Conservation (phyloP, 257 asterid genomes). For the Solanum ossicruentum region DNA sequence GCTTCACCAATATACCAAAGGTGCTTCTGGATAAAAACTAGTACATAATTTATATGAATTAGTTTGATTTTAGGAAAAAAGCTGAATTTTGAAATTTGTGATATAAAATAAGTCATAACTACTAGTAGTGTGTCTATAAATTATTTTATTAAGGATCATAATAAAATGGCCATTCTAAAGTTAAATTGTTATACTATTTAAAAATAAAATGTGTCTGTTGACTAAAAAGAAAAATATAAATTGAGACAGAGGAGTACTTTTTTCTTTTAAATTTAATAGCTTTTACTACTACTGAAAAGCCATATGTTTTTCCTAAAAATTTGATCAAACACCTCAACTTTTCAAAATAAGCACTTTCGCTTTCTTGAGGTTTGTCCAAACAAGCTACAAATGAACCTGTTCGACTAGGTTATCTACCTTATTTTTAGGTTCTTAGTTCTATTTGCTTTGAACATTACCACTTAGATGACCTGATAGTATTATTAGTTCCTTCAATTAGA, state of each 20-base stretch:
- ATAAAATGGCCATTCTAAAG: no score
- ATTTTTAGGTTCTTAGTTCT: neutral
- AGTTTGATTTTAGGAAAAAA: no score
- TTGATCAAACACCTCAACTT: neutral
- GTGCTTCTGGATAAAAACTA: rapidly evolving
- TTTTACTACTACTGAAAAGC: neutral
- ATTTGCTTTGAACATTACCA: neutral
- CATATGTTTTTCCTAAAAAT: neutral
- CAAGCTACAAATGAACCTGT: neutral
- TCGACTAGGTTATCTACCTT: neutral
- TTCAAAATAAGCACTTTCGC: neutral
- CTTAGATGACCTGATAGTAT: neutral
- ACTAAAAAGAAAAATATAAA: no score
- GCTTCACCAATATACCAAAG: neutral
- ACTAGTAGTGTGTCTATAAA: no score
- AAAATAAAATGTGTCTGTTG: no score
- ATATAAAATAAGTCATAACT: no score
- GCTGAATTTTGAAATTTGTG: no score
- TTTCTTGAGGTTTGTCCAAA: neutral
- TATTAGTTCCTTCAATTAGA: neutral
- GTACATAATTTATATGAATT: no score
- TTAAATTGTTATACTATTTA: no score
- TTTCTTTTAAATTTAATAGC: neutral
- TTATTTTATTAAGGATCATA: no score
- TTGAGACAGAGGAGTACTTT: neutral